Evolutionary conservation across 2,329 filamentous ascomycete genomes (phyloP), one percentile per base, ranked within the genome.

Genomic region (Trichoderma harzianum): DNA sequence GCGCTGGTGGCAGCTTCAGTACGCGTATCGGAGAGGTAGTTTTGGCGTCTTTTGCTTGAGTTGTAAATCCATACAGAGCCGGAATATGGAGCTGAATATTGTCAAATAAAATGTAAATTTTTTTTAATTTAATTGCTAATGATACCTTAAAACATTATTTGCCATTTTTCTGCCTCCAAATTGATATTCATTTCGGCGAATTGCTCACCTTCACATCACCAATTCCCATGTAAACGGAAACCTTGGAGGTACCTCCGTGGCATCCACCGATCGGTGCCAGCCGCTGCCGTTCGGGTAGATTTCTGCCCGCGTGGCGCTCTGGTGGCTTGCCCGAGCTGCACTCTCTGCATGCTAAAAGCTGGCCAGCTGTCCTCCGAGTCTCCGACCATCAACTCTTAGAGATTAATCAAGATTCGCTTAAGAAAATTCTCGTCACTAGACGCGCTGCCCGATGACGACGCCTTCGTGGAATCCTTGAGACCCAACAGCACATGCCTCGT

Each of bases 201-300:
- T 18, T 43, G 16, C 0, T 10, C 16, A n/a, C 36, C 14, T 2
- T 39, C 7, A 1, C 2, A 18, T 18, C 36, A 18, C 36, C 7
- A 8, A 32, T 32, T 14, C 16, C 4, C 39, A 3, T 28, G 12
- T 14, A 5, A 12, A 8, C 14, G 21, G 8, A 6, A 6, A 57
- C 63, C 11, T 67, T 3, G 0, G 18, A 43, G 65, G 18, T 47
- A 60, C 53, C n/a, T 68, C 65, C 5, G 7, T 16, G 8, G 26
- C 26, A 18, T 39, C 53, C 65, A 57, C 47, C n/a, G 5, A 32
- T 57, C 47, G 14, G 21, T 39, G 16, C n/a, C 64, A 58, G 32
- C 51, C 64, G 24, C 51, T 28, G 51, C 64, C 34, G 57, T 12
- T 62, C 67, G 67, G 67, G 57, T 62, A 53, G 67, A 69, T 61